Evolutionary conservation across 306 rosid genomes (phyloP), one percentile per base, ranked within the genome.

Genomic region (Vigna reflexopilosa): DNA sequence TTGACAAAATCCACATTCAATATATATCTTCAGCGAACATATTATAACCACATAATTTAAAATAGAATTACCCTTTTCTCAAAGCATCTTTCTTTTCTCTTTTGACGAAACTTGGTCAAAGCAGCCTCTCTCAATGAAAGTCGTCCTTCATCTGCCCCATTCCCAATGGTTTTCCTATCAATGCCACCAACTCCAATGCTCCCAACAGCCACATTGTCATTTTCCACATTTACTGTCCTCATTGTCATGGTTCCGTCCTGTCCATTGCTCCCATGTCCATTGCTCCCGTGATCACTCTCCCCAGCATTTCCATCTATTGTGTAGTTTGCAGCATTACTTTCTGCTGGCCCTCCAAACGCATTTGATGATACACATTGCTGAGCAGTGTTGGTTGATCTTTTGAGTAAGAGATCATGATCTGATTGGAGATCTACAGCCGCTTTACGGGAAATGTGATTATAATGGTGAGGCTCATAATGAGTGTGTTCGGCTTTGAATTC

Each of bases 11-110:
- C 49, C 49, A 63, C 49, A 22, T 11, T 75, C 55, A 50, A 38
- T 24, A 69, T 55, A 42, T 70, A 77, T 65, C 44, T 42, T 54
- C 69, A 22, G 72, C 45, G n/a, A 75, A 65, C 50, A 69, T 26
- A 57, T 72, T 26, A 67, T 38, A 68, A 49, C 48, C 5, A 20
- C n/a, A 52, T 66, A 72, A 61, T 55, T 52, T 55, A 66, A 52
- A 57, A 40, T 47, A 71, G 52, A 30, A 64, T 65, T 87, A 93
- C 98, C 96, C 77, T 93, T 75, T 90, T 93, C 51, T 89, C 92
- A 86, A 76, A 93, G 89, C 96, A 89, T 80, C 96, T 78, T 80
- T 93, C 94, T 81, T 93, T 90, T 58, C 96, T 79, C 87, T 93
- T 90, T 81, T 67, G 85, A 34, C 93, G 83, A 78, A 90, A 93